A percentile compares a stretch with the other conserved stretches of the same genome.
Evolutionary conservation across 148 eudicot species (phyloP).

Genomic region (Rhododendron ovatum): DNA sequence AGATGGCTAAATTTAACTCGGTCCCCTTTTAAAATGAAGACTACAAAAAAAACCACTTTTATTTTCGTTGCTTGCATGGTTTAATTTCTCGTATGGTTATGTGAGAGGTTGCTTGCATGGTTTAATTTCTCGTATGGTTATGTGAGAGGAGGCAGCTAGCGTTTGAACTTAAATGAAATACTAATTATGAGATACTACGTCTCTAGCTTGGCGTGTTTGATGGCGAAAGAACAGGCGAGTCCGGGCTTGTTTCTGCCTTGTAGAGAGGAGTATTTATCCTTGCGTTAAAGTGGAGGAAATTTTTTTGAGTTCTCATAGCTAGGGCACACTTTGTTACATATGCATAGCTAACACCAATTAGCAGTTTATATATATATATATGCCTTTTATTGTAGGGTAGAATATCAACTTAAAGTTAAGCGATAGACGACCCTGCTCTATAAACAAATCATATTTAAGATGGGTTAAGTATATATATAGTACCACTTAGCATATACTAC

Average conservation of each 20-base stretch:
- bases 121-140: too few relatives aligned
- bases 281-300: background rate
- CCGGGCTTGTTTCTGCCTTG: background rate
- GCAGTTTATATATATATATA: background rate
- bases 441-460: background rate
- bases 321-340: background rate
- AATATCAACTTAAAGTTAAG: background rate
- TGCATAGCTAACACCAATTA: background rate
- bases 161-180: too few relatives aligned
- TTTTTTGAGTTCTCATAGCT: background rate
- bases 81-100: too few relatives aligned
- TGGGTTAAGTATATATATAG: background rate
- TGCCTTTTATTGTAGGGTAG: background rate
- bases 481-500: background rate
- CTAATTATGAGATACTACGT: background rate
- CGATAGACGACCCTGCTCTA: background rate
- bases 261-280: background rate
- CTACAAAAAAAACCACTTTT: too few relatives aligned
- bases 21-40: too few relatives aligned
- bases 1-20: background rate
- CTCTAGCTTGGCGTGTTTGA: background rate
- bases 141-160: too few relatives aligned
- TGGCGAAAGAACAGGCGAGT: background rate
- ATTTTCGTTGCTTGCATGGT: too few relatives aligned
- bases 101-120: too few relatives aligned